A percentile compares a stretch with the other conserved stretches of the same genome.
Evolutionary conservation across 208 protist genomes (phyloP).

Genomic region (Acanthamoeba lenticulata): DNA sequence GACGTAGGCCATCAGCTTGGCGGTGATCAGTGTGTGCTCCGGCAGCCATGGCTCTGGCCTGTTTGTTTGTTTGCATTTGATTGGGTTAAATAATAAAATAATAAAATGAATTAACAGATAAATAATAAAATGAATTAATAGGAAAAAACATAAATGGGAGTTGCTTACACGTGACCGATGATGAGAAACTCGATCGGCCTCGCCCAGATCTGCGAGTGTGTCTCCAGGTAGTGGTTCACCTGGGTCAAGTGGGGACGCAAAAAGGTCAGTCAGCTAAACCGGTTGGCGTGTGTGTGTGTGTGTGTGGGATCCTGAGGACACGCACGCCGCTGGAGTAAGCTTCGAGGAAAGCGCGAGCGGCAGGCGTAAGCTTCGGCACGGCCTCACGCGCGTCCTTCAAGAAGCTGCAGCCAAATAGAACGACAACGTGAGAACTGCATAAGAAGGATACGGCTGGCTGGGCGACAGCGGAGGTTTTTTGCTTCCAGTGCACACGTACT

Average conservation of each 20-base stretch:
- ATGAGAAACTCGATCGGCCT: conserved; percentile 37
- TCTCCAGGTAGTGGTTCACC: conserved; percentile 9
- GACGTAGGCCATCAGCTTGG: conserved; percentile 63
- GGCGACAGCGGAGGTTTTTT: too few species aligned
- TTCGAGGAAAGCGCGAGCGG: not conserved
- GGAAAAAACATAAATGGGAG: not conserved
- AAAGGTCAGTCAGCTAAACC: not conserved
- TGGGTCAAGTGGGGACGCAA: not conserved
- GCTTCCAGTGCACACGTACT: not conserved
- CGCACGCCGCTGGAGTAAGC: not conserved
- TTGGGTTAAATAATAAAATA: not conserved
- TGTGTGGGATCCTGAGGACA: not conserved
- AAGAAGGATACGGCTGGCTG: not conserved
- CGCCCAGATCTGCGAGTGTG: not conserved
- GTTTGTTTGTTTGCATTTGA: not conserved
- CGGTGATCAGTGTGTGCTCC: conserved; percentile 11
- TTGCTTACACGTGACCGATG: not conserved
- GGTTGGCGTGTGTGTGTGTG: too few species aligned
- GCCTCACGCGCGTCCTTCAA: not conserved
- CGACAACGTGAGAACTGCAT: not conserved
- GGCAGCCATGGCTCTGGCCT: conserved; percentile 5
- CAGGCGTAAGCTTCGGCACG: not conserved
- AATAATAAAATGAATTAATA: not conserved
- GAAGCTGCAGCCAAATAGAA: not conserved
- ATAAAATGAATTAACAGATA: not conserved